These are phyloP conservation scores for Corchorus olitorius DNA, from an alignment of 345 rosid genomes.

Conservation along the genomic window DNA sequence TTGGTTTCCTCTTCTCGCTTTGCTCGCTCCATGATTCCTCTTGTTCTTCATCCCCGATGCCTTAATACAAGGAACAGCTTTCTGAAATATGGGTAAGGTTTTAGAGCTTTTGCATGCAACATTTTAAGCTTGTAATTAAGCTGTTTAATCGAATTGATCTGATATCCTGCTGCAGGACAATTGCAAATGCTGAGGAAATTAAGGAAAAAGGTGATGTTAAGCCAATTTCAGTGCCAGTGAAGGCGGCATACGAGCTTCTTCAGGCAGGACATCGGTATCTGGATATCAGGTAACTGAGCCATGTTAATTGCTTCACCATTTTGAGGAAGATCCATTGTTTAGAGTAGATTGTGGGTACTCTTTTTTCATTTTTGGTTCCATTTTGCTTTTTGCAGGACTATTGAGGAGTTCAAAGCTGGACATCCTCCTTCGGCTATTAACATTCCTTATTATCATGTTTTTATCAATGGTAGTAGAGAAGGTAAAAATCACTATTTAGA, in stretches of 20 bases:
- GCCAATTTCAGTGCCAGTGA: constrained; percentile 4
- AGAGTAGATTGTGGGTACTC: too few relatives aligned
- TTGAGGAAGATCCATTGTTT: neutral
- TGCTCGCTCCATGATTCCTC: neutral
- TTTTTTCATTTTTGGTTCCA: neutral
- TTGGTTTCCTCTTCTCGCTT: neutral
- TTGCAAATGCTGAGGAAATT: neutral
- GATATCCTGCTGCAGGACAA: neutral
- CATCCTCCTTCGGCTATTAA: constrained; percentile 11
- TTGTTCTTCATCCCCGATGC: neutral
- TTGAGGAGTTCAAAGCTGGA: constrained; percentile 2
- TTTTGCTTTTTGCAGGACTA: constrained; percentile 5
- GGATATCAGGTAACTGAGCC: neutral
- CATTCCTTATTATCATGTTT: neutral
- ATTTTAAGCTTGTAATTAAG: neutral
- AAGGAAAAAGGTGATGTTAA: neutral
- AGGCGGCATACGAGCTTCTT: neutral
- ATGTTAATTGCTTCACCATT: neutral
- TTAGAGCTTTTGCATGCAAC: neutral
- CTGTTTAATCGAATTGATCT: neutral
- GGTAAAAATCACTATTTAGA: neutral
- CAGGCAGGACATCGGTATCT: constrained; percentile 4
- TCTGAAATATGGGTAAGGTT: neutral
- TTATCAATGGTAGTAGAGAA: neutral
- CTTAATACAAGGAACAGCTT: neutral